Evolutionary conservation across 1,284 basidiomycete genomes (phyloP), one percentile per base, ranked within the genome.

Genomic region (Trichosporon asahii): DNA sequence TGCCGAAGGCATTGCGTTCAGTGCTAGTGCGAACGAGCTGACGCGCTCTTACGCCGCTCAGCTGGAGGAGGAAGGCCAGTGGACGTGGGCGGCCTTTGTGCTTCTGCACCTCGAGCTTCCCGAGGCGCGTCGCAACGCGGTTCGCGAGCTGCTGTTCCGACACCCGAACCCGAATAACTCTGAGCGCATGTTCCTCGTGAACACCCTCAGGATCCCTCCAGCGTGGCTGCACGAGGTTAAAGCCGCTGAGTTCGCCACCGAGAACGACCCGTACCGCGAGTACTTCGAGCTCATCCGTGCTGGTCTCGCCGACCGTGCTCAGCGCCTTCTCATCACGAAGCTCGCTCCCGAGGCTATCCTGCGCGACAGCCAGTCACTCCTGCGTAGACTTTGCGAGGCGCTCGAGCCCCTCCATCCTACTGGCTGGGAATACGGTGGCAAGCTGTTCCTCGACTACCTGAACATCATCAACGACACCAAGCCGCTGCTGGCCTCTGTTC

Each of bases 281-380:
- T 98, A 92, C 81, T 87, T 91, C 70, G 84, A 90, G 55, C 91
- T 92, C 78, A 85, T 94, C 63, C 81, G 88, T 27, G 93, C 94
- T 0, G 88, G 88, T 21, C 81, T 89, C 49, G 90, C 88, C 75
- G 87, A 89, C 63, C 85, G 88, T 6, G 95, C 96, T 0, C 95
- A 98, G 79, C 88, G 89, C 53, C 85, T 97, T 25, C 92, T 92
- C 1, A 86, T 94, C 33, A 83, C 86, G 6, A 89, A 94, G 73
- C 88, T 99, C n/a, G 93, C 93, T 8, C 93, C 94, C 0, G 96
- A 98, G 76, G 93, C 91, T 0, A 86, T 98, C 67, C 86, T 98
- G 60, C 87, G 92, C 9, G 88, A 90, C 65, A 95, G 98, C 81
- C 82, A 90, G 8, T 87, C 86, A 1, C 84, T 96, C 8, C 84